phyloP scores from a whole-genome alignment of 805 yeast species.

The Schizosaccharomyces osmophilus region DNA sequence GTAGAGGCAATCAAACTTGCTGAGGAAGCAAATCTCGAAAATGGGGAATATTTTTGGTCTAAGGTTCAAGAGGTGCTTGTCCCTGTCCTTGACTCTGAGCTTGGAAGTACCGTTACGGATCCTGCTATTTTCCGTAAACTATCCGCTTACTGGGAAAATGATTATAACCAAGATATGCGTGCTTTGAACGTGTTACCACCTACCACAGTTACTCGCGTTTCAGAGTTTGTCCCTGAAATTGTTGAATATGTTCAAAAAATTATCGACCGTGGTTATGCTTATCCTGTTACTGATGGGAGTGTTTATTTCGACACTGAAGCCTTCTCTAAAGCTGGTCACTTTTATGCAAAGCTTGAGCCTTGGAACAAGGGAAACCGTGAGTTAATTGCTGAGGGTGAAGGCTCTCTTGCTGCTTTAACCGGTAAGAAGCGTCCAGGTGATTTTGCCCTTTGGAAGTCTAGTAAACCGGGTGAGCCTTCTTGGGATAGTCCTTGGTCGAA shows the following conservation, averaged over 20 bases:
- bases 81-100: slow-evolving; percentile 42
- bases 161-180: slow-evolving; percentile 67
- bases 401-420: slow-evolving; percentile 36
- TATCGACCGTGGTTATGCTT: slow-evolving; percentile 58
- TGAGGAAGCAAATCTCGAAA: neutral
- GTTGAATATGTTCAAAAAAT: slow-evolving; percentile 53
- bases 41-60: slow-evolving; percentile 18
- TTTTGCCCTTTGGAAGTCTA: slow-evolving; percentile 89
- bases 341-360: slow-evolving; percentile 88
- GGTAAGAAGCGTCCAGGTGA: slow-evolving; percentile 59
- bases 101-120: slow-evolving; percentile 58
- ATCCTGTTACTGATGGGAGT: slow-evolving; percentile 47
- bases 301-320: slow-evolving; percentile 83
- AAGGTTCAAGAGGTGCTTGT: slow-evolving; percentile 53
- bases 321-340: slow-evolving; percentile 56
- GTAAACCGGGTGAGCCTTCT: slow-evolving; percentile 90
- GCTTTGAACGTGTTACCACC: slow-evolving; percentile 66
- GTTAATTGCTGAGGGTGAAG: slow-evolving; percentile 84
- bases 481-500: slow-evolving; percentile 94
- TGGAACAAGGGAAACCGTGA: slow-evolving; percentile 85
- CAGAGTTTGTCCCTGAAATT: slow-evolving; percentile 88
- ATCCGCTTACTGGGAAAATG: slow-evolving; percentile 74
- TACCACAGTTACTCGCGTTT: slow-evolving; percentile 70
- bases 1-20: slow-evolving; percentile 7
- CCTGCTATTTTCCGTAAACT: slow-evolving; percentile 59